Conservation (phyloP, 345 rosid genomes). For the Draba incana region DNA sequence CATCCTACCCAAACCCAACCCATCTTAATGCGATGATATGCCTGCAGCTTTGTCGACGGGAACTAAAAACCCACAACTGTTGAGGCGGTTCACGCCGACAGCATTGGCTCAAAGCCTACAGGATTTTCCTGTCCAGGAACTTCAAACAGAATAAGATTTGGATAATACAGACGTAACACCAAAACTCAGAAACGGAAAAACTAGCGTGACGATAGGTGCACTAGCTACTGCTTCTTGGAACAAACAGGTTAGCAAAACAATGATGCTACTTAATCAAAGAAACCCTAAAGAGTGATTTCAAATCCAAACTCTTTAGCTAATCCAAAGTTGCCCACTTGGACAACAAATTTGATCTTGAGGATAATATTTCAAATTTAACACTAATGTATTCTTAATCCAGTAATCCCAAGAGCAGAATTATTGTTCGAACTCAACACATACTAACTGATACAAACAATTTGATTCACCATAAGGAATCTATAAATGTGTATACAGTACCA, state of each 20-base stretch:
- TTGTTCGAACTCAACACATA: background rate
- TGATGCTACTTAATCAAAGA: background rate
- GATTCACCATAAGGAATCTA: background rate
- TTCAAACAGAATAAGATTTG: slow-evolving; percentile 28
- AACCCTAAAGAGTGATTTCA: too few species aligned
- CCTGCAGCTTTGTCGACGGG: slow-evolving; percentile 39
- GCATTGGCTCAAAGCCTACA: slow-evolving; percentile 41
- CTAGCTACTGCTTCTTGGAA: slow-evolving; percentile 10
- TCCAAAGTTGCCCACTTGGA: too few species aligned
- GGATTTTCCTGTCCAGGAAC: slow-evolving; percentile 44
- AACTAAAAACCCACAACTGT: slow-evolving; percentile 39
- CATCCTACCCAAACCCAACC: slow-evolving; percentile 49
- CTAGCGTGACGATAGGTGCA: background rate
- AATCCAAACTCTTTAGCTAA: background rate
- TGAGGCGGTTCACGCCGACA: slow-evolving; percentile 35
- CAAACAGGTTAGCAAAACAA: background rate
- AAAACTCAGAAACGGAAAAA: background rate
- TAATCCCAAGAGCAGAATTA: background rate
- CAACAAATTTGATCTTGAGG: too few species aligned
- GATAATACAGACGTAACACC: background rate
- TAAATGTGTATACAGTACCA: background rate
- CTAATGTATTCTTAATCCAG: too few species aligned
- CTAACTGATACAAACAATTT: background rate
- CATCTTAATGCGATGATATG: slow-evolving; percentile 31
- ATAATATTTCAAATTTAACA: too few species aligned